A percentile compares a stretch with the other conserved stretches of the same genome.
These are phyloP conservation scores for Solanum arcanum DNA, from an alignment of 257 asterid species.

Conservation along the genomic window DNA sequence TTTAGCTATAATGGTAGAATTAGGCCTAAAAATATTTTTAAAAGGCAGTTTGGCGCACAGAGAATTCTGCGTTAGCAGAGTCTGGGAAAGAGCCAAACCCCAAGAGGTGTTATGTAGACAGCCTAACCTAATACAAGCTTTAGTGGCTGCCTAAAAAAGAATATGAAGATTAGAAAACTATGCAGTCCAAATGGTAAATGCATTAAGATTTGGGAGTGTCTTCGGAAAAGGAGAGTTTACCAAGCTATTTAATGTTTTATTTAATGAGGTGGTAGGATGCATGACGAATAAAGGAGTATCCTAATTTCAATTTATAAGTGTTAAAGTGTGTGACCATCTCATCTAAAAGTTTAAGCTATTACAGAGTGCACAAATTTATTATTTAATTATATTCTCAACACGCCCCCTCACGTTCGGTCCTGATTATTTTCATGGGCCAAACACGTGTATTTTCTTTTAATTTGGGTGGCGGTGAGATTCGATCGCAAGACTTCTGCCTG, in stretches of 20 bases:
- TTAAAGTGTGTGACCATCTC: too few relatives aligned
- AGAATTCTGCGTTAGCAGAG: background rate
- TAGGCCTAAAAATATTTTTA: background rate
- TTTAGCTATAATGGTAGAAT: background rate
- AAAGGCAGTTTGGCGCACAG: background rate
- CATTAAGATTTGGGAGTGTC: background rate
- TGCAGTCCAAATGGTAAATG: background rate
- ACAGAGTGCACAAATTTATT: too few relatives aligned
- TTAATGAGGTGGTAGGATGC: background rate
- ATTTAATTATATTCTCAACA: too few relatives aligned
- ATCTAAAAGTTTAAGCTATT: too few relatives aligned
- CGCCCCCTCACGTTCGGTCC: too few relatives aligned
- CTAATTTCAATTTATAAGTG: background rate
- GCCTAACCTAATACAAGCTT: background rate
- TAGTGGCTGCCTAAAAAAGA: background rate
- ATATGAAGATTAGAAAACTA: background rate
- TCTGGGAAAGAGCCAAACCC: background rate
- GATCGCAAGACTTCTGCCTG: too few relatives aligned
- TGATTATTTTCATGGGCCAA: too few relatives aligned
- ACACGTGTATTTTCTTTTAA: too few relatives aligned
- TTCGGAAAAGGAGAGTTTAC: background rate
- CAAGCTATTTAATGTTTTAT: background rate
- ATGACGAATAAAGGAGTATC: background rate
- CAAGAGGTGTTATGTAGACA: background rate
- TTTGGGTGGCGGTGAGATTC: too few relatives aligned